phyloP scores from a whole-genome alignment of 345 rosid genomes.

The Bruguiera gymnorhiza region DNA sequence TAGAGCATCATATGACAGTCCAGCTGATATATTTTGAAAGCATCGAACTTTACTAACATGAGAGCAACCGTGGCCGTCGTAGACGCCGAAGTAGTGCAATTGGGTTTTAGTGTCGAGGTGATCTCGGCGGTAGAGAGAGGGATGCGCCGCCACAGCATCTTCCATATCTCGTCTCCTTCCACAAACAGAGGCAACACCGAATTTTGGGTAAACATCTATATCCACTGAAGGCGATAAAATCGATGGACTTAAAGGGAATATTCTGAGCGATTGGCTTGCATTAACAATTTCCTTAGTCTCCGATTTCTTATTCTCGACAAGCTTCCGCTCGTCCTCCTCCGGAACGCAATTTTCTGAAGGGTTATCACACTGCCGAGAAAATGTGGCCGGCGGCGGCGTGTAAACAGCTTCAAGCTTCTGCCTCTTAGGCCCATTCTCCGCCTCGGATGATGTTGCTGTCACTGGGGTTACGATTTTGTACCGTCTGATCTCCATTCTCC shows the following conservation, averaged over 20 bases:
- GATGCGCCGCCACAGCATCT: slow-evolving; percentile 62
- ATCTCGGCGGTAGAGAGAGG: slow-evolving; percentile 39
- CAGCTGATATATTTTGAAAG: too few relatives aligned
- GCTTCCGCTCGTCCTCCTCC: neutral
- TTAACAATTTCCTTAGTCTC: slow-evolving; percentile 3
- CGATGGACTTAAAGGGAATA: neutral
- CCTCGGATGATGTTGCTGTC: slow-evolving; percentile 6
- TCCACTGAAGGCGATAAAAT: neutral
- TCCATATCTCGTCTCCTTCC: slow-evolving; percentile 92
- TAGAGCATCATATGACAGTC: neutral
- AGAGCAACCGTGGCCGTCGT: slow-evolving; percentile 80
- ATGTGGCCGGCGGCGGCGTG: slow-evolving; percentile 14
- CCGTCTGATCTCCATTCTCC: slow-evolving; percentile 63
- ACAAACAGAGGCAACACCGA: slow-evolving; percentile 69
- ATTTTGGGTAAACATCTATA: slow-evolving; percentile 36
- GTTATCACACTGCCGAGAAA: slow-evolving; percentile 24
- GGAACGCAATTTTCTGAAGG: slow-evolving; percentile 12
- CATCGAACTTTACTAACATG: slow-evolving; percentile 37
- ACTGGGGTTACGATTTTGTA: slow-evolving; percentile 40
- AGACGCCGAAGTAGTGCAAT: slow-evolving; percentile 70
- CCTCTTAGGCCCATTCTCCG: slow-evolving; percentile 32
- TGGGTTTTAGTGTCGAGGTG: slow-evolving; percentile 10
- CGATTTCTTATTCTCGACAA: slow-evolving; percentile 9
- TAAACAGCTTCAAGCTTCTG: slow-evolving; percentile 30
- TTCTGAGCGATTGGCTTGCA: slow-evolving; percentile 10